phyloP scores from a whole-genome alignment of 139 green algal species.

The Pycnococcus provasolii region DNA sequence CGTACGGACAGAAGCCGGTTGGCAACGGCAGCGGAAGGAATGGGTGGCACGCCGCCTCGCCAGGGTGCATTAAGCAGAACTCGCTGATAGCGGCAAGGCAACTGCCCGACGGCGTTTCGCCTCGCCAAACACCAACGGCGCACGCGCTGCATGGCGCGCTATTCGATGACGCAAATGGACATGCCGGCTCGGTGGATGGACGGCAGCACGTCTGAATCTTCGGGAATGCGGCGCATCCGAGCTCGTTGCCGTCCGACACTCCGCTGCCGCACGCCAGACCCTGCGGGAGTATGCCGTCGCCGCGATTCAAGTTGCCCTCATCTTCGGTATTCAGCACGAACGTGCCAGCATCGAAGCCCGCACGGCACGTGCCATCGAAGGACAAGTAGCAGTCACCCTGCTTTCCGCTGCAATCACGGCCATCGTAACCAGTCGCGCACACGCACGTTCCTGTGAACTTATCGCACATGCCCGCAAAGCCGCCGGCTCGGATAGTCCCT shows the following conservation, averaged over 20 bases:
- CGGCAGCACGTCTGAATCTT: conserved; percentile 18
- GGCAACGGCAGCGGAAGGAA: too few species aligned
- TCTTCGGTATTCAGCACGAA: conserved; percentile 22
- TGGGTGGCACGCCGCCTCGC: too few species aligned
- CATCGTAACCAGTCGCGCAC: conserved; percentile 10
- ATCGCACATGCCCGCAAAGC: conserved; percentile 4
- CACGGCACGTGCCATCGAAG: conserved; percentile 15
- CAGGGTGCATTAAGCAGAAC: too few species aligned
- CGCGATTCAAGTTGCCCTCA: conserved; percentile 10
- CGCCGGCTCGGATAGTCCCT: not conserved
- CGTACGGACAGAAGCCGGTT: too few species aligned
- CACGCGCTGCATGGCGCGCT: too few species aligned
- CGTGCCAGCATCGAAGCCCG: not conserved
- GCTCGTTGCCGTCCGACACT: not conserved
- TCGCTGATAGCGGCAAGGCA: too few species aligned
- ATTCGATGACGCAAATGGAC: too few species aligned
- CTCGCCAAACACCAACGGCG: too few species aligned
- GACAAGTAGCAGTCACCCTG: conserved; percentile 24
- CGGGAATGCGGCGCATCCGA: conserved; percentile 2
- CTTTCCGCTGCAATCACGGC: conserved; percentile 20
- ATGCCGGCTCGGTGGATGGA: too few species aligned
- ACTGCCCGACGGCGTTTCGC: too few species aligned
- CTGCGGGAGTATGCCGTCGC: conserved; percentile 7
- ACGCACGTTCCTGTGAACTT: conserved; percentile 4
- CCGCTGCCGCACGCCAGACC: not conserved